Base-by-base conservation (phyloP, 2,329 filamentous ascomycete species). In the Pseudofabraea citricarpa region DNA sequence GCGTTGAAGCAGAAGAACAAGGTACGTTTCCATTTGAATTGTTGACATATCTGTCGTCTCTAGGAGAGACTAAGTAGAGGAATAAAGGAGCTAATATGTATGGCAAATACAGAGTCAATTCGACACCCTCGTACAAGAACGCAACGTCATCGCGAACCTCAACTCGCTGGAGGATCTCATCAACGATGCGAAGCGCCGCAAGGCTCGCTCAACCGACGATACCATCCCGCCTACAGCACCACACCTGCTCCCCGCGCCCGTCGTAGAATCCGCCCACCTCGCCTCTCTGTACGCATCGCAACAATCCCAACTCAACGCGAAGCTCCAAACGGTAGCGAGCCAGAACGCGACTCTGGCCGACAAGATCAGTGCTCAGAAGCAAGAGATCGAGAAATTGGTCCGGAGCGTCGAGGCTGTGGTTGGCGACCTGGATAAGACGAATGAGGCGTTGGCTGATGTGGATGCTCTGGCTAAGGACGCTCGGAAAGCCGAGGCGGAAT, bases 131-230 rank as follows among this genome's bases (percentile, higher is more conserved):
- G 58, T 81, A 46, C 55, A 64, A 15, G 64, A 67, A 46, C 64
- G 78, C 46, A 65, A 70, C 35, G 78, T 82, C 10, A 70, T 83
- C 2, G 64, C 66, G 29, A 72, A 72, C 47, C 67, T 83, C 8
- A 83, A 83, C 58, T 71, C 76, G 58, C 68, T 83, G 6, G 79
- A 83, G 55, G 63, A 53, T 20, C 66, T 83, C 12, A 68, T 79
- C 39, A 65, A 61, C 44, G 74, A 77, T 41, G 79, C 79, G 5
- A 64, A 61, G 38, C 50, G 52, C 41, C 60, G 70, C 44, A 39
- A 44, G 31, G 15, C 35, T 9, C 35, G 35, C 31, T 37, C 23
- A 19, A 27, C 40, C 10, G 26, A 21, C n/a, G n/a, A 26, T 20
- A 19, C 10, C 10, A 5, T 18, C 15, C 22, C 40, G 6, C 36